A percentile compares a stretch with the other conserved stretches of the same genome.
Conservation (phyloP, 2,329 filamentous ascomycete species). For the Pseudofabraea citricarpa region DNA sequence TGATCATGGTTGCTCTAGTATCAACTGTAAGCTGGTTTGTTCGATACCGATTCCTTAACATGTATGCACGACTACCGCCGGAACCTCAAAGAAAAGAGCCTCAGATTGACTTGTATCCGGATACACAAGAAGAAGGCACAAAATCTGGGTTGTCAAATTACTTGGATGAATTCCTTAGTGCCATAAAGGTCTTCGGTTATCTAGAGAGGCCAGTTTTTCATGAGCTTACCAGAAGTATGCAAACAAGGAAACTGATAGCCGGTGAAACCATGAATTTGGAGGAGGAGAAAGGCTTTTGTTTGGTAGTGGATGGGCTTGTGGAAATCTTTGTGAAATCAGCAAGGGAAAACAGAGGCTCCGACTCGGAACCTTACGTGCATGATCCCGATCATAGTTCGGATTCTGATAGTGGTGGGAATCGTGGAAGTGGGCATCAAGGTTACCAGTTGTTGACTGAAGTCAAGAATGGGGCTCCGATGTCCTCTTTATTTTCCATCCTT, state of each 20-base stretch:
- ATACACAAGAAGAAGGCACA: conserved; percentile 81
- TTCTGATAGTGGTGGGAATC: conserved; percentile 62
- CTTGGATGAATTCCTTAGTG: conserved; percentile 93
- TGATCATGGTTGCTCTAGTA: conserved; percentile 71
- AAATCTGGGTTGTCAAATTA: conserved; percentile 95
- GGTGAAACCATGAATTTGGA: conserved; percentile 93
- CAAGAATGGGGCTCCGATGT: conserved; percentile 97
- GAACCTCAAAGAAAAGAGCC: conserved; percentile 96
- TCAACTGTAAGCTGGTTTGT: conserved; percentile 93
- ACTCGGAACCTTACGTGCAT: conserved; percentile 33
- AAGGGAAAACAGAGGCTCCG: conserved; percentile 41
- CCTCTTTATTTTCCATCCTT: conserved; percentile 94
- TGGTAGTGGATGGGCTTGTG: conserved; percentile 93
- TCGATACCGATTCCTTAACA: conserved; percentile 91
- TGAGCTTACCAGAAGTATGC: conserved; percentile 95
- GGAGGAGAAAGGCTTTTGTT: conserved; percentile 96
- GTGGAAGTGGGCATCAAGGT: conserved; percentile 65
- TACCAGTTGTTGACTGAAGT: conserved; percentile 97
- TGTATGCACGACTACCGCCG: conserved; percentile 89
- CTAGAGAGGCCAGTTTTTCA: conserved; percentile 95
- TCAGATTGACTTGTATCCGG: conserved; percentile 90
- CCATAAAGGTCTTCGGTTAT: conserved; percentile 98
- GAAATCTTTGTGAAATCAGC: conserved; percentile 98
- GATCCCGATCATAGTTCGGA: conserved; percentile 46
- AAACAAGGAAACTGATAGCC: conserved; percentile 92